Percentiles rank a stretch among this genome's conserved stretches.
These are phyloP conservation scores for Pouteria glomerata DNA, from an alignment of 148 eudicot genomes.

Conservation along the genomic window DNA sequence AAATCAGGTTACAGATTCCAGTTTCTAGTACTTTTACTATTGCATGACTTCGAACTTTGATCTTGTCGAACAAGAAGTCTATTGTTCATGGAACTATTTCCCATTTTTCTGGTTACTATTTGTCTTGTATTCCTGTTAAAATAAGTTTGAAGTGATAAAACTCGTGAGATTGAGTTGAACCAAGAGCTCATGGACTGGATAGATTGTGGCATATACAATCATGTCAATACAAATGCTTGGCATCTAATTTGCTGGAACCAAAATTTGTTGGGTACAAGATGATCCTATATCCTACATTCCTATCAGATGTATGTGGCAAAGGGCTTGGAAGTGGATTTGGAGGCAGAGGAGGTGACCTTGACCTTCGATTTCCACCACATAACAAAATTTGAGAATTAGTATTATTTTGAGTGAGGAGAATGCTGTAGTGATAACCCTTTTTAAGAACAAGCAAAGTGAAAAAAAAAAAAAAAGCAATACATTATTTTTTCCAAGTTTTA, in stretches of 20 bases:
- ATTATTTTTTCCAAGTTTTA: not conserved
- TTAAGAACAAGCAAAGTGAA: not conserved
- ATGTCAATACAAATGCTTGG: not conserved
- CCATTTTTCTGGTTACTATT: no score
- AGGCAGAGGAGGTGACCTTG: not conserved
- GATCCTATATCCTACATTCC: not conserved
- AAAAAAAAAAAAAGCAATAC: not conserved
- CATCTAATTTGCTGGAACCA: not conserved
- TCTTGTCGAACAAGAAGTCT: no score
- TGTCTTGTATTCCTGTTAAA: no score
- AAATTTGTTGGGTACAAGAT: not conserved
- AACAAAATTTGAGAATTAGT: not conserved
- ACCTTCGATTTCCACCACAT: not conserved
- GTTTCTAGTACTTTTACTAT: not conserved
- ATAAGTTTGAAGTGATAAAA: not conserved
- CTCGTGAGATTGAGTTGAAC: not conserved
- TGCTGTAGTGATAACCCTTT: not conserved
- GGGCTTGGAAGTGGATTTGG: not conserved
- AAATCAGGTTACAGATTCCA: not conserved
- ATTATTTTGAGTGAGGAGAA: not conserved
- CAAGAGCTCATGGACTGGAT: not conserved
- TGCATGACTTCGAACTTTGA: not conserved
- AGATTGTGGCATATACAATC: no score
- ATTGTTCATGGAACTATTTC: no score
- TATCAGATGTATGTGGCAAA: not conserved